These are phyloP conservation scores for Lachancea thermotolerans DNA, from an alignment of 805 yeast species.

Conservation along the genomic window DNA sequence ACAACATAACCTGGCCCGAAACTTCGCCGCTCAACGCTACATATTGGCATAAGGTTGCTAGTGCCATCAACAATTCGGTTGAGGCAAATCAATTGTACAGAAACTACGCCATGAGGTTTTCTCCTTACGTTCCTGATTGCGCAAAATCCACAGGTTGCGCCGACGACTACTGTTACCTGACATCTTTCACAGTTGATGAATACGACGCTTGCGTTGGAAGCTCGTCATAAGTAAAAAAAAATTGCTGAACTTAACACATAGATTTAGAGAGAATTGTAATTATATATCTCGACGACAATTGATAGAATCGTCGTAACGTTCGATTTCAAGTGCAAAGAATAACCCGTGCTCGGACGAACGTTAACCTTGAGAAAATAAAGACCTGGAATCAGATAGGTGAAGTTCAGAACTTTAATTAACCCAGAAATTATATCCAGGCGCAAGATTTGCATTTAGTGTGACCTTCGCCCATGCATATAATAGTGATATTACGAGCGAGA, in stretches of 20 bases:
- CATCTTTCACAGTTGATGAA: slow-evolving; percentile 34
- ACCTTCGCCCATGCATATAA: no score
- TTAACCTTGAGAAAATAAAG: no score
- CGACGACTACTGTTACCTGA: slow-evolving; percentile 37
- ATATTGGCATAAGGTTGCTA: slow-evolving; percentile 57
- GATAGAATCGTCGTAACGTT: no score
- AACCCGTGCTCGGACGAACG: no score
- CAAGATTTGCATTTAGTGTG: no score
- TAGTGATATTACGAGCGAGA: no score
- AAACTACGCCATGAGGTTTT: slow-evolving; percentile 43
- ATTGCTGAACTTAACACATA: not conserved
- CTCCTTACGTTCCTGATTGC: slow-evolving; percentile 51
- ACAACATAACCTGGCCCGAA: slow-evolving; percentile 49
- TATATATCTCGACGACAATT: no score
- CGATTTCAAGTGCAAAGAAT: no score
- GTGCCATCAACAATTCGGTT: slow-evolving; percentile 37
- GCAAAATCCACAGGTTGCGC: slow-evolving; percentile 28
- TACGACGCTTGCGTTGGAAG: slow-evolving; percentile 19
- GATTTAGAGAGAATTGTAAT: not conserved
- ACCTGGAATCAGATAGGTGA: no score
- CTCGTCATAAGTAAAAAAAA: not conserved
- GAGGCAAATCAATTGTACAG: slow-evolving; percentile 44
- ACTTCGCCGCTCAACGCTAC: slow-evolving; percentile 57
- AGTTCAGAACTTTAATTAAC: no score
- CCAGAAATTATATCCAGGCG: no score